Evolutionary conservation across 2,329 filamentous ascomycete species (phyloP).

Genomic region (Penicillium verrucosum): DNA sequence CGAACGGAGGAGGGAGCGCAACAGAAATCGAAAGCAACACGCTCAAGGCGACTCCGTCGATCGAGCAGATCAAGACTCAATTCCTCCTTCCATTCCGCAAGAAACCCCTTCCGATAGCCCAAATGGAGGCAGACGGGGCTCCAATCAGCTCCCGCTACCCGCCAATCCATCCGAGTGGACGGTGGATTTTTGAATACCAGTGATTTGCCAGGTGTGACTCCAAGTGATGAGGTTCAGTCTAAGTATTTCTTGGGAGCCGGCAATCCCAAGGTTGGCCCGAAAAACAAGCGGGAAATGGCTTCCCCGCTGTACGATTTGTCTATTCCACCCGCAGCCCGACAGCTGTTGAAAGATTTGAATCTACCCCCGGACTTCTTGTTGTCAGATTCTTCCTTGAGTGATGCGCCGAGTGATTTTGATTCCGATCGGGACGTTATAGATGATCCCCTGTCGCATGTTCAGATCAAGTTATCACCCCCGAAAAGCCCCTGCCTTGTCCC

Average conservation of each 20-base stretch:
- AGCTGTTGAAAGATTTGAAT: slow-evolving; percentile 14
- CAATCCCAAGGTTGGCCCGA: neutral
- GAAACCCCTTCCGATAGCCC: neutral
- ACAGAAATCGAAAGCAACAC: neutral
- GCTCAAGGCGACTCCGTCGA: neutral
- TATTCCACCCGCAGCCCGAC: slow-evolving; percentile 15
- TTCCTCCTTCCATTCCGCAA: neutral
- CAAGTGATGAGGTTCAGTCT: slow-evolving; percentile 41
- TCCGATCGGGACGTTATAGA: slow-evolving; percentile 4
- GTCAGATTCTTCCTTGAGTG: slow-evolving; percentile 36
- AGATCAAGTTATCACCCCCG: neutral
- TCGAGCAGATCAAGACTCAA: neutral
- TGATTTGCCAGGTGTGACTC: slow-evolving; percentile 39
- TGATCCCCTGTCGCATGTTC: neutral
- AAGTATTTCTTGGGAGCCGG: slow-evolving; percentile 30
- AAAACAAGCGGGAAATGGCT: neutral
- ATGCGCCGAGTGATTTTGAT: slow-evolving; percentile 33
- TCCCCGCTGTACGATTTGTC: neutral
- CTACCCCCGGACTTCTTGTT: slow-evolving; percentile 21
- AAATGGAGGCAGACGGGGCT: neutral
- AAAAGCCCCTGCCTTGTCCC: neutral
- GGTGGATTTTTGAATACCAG: slow-evolving; percentile 38
- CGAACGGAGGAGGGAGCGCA: neutral
- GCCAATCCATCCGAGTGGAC: slow-evolving; percentile 18
- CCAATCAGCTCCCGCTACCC: slow-evolving; percentile 6